Evolutionary conservation across 2,329 filamentous ascomycete species (phyloP), one percentile per base, ranked within the genome.

Genomic region (Nigrospora oryzae): DNA sequence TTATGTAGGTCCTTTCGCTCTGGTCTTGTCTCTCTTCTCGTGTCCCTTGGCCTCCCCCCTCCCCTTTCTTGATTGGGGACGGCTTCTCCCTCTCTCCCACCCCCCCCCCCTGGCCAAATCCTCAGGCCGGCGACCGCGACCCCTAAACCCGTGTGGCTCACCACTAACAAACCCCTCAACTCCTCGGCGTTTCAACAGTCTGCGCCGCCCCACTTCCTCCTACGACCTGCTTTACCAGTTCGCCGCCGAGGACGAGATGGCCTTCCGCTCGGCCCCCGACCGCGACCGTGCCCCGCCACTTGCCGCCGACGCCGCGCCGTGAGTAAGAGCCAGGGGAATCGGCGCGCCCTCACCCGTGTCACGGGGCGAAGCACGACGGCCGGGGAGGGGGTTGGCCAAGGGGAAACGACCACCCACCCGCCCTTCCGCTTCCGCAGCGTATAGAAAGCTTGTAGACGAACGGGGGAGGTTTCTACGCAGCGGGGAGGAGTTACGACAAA

Each of bases 161-260:
- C 23, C 23, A 7, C 23, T 28, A 7, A 7, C 23, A 10, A 28
- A 28, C 5, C 23, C 23, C 19, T 6, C 4, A 30, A 3, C 28
- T 4, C 36, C 6, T 3, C 19, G 10, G 12, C 17, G 28, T 36
- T 14, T 4, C 14, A 30, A 35, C 33, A 42, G 40, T 35, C 40
- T 42, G 19, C 40, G 36, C 23, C 33, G 40, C 40, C 40, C 40
- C 28, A 33, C 40, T 13, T 30, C 40, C 10, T 35, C 40, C 17
- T 42, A 42, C 40, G 40, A 42, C 40, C 33, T 36, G 4, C 33
- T 42, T 19, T 36, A 42, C 40, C 32, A 42, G 19, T 35, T 42
- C 33, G 40, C 40, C 17, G 40, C 32, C 17, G 40, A 42, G n/a
- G 33, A 17, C 35, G 40, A 42, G 36, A 12, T 35, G 19, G 17